Conservation (phyloP, 208 protist genomes). For the Trypanosoma caninum region DNA sequence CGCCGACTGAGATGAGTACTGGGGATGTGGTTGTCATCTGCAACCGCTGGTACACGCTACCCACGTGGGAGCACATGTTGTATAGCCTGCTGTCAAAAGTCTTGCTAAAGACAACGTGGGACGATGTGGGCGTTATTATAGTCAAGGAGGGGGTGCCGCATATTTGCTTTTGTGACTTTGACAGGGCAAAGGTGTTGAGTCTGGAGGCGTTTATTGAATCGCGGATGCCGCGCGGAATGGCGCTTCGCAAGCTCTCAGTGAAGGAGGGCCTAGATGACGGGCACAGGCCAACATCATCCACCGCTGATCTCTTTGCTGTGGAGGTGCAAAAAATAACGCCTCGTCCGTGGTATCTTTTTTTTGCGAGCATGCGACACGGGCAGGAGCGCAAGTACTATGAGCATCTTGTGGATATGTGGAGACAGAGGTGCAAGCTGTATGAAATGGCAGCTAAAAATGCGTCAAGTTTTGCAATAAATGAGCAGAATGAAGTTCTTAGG, state of each 20-base stretch:
- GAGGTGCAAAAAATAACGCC: constrained; percentile 60
- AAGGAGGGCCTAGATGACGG: constrained; percentile 26
- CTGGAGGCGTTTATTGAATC: constrained; percentile 57
- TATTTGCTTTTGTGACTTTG: constrained; percentile 71
- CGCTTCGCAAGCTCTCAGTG: constrained; percentile 51
- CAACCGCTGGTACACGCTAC: constrained; percentile 89
- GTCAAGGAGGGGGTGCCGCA: constrained; percentile 48
- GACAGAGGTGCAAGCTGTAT: constrained; percentile 55
- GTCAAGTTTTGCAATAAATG: constrained; percentile 48
- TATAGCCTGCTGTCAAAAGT: constrained; percentile 82
- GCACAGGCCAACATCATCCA: constrained; percentile 24
- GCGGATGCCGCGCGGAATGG: constrained; percentile 63
- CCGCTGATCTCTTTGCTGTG: constrained; percentile 44
- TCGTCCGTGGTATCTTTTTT: constrained; percentile 85
- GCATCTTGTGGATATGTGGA: constrained; percentile 60
- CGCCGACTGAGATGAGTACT: constrained; percentile 44
- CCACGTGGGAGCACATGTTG: constrained; percentile 60
- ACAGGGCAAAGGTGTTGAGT: constrained; percentile 49
- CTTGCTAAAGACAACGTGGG: constrained; percentile 82
- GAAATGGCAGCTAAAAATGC: constrained; percentile 43
- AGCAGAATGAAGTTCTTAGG: constrained; percentile 47
- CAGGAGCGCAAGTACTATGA: constrained; percentile 80
- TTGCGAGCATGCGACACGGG: constrained; percentile 54
- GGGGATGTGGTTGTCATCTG: constrained; percentile 83
- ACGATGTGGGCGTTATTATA: constrained; percentile 82